phyloP scores from a whole-genome alignment of 441 rosid species.

The Adansonia grandidieri region DNA sequence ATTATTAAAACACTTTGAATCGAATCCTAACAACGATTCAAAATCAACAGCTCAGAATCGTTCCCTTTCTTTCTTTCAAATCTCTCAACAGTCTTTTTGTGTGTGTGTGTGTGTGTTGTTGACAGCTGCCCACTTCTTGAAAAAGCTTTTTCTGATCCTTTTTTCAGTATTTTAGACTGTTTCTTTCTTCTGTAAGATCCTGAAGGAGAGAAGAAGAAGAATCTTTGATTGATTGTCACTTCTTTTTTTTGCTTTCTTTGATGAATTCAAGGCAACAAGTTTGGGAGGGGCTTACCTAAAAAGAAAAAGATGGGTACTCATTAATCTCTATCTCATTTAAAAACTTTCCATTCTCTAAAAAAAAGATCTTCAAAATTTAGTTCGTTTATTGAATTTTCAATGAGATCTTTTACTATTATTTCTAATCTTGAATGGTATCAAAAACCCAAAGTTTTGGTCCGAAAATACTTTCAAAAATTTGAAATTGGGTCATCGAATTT shows the following conservation, averaged over 20 bases:
- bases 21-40: not conserved
- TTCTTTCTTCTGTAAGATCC: not conserved
- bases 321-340: not conserved
- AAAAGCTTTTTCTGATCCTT: conserved; percentile 20
- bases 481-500: conserved; percentile 25
- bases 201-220: conserved; percentile 22
- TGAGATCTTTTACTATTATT: conserved; percentile 1
- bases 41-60: not conserved
- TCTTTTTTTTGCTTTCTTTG: conserved; percentile 27
- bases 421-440: not conserved
- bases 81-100: conserved; percentile 31
- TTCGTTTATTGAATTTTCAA: not conserved
- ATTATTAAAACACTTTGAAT: not conserved
- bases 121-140: conserved; percentile 29
- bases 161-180: conserved; percentile 35
- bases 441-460: not conserved
- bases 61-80: conserved; percentile 15
- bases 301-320: conserved; percentile 18
- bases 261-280: conserved; percentile 49
- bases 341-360: conserved; percentile 15
- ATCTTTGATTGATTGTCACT: conserved; percentile 37
- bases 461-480: not conserved
- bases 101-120: not conserved
- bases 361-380: not conserved
- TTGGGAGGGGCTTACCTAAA: conserved; percentile 35